Evolutionary conservation across 2,329 filamentous ascomycete species (phyloP), one percentile per base, ranked within the genome.

Genomic region (Neopestalotiopsis rosae): DNA sequence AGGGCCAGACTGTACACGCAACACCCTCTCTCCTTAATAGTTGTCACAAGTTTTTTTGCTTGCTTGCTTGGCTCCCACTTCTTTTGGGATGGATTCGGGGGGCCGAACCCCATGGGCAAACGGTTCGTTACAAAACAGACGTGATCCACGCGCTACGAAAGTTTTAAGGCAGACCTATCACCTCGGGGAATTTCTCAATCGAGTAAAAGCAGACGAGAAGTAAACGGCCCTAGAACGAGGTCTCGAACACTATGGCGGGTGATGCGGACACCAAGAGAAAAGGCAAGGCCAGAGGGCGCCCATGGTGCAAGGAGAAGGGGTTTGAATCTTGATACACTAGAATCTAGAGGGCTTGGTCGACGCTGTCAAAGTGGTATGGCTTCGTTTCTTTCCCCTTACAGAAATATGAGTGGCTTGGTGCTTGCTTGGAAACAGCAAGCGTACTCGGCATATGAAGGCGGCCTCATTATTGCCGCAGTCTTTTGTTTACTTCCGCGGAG

Each of bases 151-250:
- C 32, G 59, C 32, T 62, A 52, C 28, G 45, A 62, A 67, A 20
- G 66, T 59, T 34, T 59, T 34, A 34, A 59, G 24, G 30, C 24
- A 30, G 57, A 34, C 57, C 62, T 65, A 28, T 17, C 42, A 52
- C 52, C 28, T 69, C 64, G 68, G 68, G 61, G 63, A 28, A 58
- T 52, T 58, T 63, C 68, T 69, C 34, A 61, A 69, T 67, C 6
- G 65, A 66, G 68, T 69, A 64, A 69, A 63, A 67, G 30, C 58
- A 42, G 45, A 61, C 68, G 65, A 69, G 65, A 66, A 45, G n/a
- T 13, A 61, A 61, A 58, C 45, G 65, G 65, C 65, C 14, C 38
- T 62, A 67, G 64, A 65, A 42, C 64, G 64, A 42, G 65, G 68
- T 67, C 68, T 69, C 68, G 65, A 69, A 69, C 24, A 28, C 67